These are phyloP conservation scores for Aspergillus arachidicola DNA, from an alignment of 2,329 filamentous ascomycete genomes.

Conservation along the genomic window DNA sequence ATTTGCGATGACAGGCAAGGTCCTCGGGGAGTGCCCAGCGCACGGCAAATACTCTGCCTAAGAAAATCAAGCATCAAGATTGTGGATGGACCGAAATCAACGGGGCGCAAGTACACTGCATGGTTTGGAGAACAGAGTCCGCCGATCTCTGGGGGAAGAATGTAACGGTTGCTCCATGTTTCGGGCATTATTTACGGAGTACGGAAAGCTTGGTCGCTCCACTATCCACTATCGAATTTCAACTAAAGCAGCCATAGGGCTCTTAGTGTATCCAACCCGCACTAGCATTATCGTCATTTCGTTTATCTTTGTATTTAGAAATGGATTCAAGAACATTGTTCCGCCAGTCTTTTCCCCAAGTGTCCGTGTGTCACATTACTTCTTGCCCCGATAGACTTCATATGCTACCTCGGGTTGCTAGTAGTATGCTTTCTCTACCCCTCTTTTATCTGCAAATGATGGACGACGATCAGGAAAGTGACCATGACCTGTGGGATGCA, in stretches of 20 bases:
- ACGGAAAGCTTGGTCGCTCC: slow-evolving; percentile 3
- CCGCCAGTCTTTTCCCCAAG: neutral
- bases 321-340: slow-evolving; percentile 5
- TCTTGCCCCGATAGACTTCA: neutral
- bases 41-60: slow-evolving; percentile 1
- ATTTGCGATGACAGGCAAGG: slow-evolving; percentile 10
- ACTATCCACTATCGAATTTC: slow-evolving; percentile 2
- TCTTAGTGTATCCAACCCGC: slow-evolving; percentile 20
- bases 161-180: neutral
- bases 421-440: slow-evolving; percentile 4
- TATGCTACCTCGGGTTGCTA: slow-evolving; percentile 12
- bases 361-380: neutral
- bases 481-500: neutral
- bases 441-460: slow-evolving; percentile 3
- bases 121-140: neutral
- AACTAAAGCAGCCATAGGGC: slow-evolving; percentile 9
- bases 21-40: neutral
- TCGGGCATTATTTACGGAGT: neutral
- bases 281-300: slow-evolving; percentile 20
- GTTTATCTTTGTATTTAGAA: slow-evolving; percentile 17
- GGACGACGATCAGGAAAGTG: slow-evolving; percentile 8
- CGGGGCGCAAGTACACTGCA: neutral
- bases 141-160: neutral
- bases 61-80: slow-evolving; percentile 7
- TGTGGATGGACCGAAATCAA: neutral